Base-by-base conservation (phyloP, 2,329 filamentous ascomycete species). In the Ophiostoma himal-ulmi region DNA sequence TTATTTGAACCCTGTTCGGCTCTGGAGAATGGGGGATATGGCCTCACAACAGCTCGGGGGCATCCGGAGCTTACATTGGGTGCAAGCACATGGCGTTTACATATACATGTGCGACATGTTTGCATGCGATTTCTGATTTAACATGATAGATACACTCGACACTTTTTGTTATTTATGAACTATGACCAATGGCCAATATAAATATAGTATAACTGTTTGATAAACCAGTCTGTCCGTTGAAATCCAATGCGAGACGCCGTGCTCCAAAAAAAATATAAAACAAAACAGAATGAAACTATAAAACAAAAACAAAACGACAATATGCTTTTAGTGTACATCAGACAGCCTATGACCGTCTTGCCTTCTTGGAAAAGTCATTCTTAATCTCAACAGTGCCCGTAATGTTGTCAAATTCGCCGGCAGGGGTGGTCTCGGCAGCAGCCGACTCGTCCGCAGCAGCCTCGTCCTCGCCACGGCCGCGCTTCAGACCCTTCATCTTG, bases 401-500 rank as follows among this genome's bases (percentile, higher is more conserved):
- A 34, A 72, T 70, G 52, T 57, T 68, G 41, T 57, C 66, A 17
- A 68, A 70, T 65, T 69, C 68, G 70, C 70, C 67, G 4, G 67
- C 67, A 17, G 67, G 30, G 7, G 44, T 54, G 44, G 68, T 69
- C 57, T 36, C 67, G 26, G 39, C 39, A 34, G 37, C 34, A n/a
- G 26, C 67, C 0, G 69, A 54, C 7, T 68, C 68, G 44, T 62
- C 69, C 57, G 36, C 34, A 1, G 62, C 62, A 11, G 34, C 62
- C 2, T 76, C 77, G 22, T 81, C 82, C 4, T 82, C 83, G 68
- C 85, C 89, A 70, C 92, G 87, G 74, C 86, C 88, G 74, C 95
- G 86, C 87, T 98, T 99, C 75, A 99, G 81, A 75, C 94, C 95
- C 88, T 99, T 99, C 94, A 99, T 98, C 88, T 99, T 99, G 78